Evolutionary conservation across 1,284 basidiomycete species (phyloP).

Genomic region (Cutaneotrichosporon sp.): DNA sequence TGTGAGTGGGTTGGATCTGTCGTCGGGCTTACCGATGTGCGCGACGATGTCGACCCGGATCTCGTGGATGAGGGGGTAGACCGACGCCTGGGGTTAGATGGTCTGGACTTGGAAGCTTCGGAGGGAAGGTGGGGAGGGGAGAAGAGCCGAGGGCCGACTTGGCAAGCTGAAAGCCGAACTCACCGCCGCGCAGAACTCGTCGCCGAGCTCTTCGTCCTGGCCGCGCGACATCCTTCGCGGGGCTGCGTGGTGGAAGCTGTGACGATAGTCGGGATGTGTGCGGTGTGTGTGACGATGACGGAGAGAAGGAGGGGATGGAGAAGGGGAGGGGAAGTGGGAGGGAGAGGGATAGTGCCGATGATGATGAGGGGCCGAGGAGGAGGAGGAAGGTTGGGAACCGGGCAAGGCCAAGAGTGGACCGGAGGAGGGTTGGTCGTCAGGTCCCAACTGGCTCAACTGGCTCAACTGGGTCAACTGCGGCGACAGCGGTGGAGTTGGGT

Average conservation of each 20-base stretch:
- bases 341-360: too few species aligned
- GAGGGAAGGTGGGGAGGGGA: too few species aligned
- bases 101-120: neutral
- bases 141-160: too few species aligned
- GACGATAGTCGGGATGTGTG: neutral
- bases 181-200: conserved; percentile 7
- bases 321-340: too few species aligned
- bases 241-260: neutral
- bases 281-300: neutral
- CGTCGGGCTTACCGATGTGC: too few species aligned
- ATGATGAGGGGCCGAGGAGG: neutral
- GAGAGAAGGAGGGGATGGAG: neutral
- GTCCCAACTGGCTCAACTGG: too few species aligned
- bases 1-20: too few species aligned
- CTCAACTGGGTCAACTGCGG: too few species aligned
- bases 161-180: neutral
- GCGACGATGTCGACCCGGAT: conserved; percentile 53
- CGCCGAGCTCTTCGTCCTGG: conserved; percentile 2
- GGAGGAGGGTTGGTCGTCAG: too few species aligned
- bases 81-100: conserved; percentile 26
- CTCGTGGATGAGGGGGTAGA: conserved; percentile 54
- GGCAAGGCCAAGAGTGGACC: too few species aligned
- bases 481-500: conserved; percentile 2
- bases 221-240: neutral
- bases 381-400: neutral